Conservation (phyloP, 495 filamentous ascomycete genomes). For the Aspergillus wentii region DNA sequence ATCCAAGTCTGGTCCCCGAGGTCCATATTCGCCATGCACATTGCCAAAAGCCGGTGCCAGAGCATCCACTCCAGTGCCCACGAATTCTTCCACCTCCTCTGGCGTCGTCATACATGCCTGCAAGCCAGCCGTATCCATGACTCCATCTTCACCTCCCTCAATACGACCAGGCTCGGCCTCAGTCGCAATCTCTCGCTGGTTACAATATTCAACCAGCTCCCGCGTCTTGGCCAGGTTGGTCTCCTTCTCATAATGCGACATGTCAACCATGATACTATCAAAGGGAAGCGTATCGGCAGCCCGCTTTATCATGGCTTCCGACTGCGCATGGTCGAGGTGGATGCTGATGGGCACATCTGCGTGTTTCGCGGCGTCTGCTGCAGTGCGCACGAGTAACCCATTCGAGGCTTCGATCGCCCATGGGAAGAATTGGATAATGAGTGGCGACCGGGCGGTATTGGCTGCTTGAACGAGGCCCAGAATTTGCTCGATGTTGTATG, state of each 20-base stretch:
- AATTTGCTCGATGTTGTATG: constrained; percentile 75
- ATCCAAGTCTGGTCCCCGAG: constrained; percentile 59
- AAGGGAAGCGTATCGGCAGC: constrained; percentile 55
- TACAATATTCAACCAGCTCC: constrained; percentile 61
- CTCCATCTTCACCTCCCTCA: constrained; percentile 73
- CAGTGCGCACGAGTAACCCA: constrained; percentile 50
- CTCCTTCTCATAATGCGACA: constrained; percentile 70
- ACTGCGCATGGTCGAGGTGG: constrained; percentile 66
- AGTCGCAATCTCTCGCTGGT: constrained; percentile 60
- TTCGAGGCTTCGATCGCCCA: constrained; percentile 67
- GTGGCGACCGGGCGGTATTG: constrained; percentile 59
- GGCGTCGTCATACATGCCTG: constrained; percentile 64
- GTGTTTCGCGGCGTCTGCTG: constrained; percentile 48
- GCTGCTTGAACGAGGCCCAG: constrained; percentile 66
- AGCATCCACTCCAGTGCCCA: constrained; percentile 67
- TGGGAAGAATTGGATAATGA: constrained; percentile 74
- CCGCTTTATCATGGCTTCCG: constrained; percentile 51
- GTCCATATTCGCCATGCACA: constrained; percentile 70
- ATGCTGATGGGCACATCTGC: constrained; percentile 62
- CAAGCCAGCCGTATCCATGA: constrained; percentile 63
- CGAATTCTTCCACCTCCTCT: constrained; percentile 64
- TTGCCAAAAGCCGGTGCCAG: constrained; percentile 74
- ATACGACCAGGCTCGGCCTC: constrained; percentile 75
- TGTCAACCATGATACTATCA: constrained; percentile 72
- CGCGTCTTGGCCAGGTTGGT: constrained; percentile 62